Base-by-base conservation (phyloP, 345 rosid species). In the Eucalyptus microcorys region DNA sequence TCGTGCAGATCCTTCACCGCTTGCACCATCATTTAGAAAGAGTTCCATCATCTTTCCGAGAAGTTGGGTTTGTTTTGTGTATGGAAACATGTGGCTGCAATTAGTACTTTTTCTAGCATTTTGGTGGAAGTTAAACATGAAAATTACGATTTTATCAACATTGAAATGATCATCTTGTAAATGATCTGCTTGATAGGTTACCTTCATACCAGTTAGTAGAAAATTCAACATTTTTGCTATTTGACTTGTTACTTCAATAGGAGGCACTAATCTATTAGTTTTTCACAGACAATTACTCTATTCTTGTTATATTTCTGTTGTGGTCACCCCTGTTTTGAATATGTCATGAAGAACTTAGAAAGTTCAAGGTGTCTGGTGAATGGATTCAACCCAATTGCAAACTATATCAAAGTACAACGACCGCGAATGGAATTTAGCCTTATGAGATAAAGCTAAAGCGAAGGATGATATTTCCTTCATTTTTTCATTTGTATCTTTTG, bases 51-150 rank as follows among this genome's bases (percentile, higher is more conserved):
- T 9, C 61, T 24, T 55, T 55, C 61, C 30, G 0, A 55, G 61
- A 24, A 55, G 61, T 55, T 10, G 61, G 61, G 61, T 55, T 24
- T 24, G 61, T 24, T 55, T 55, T 55, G 30, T 24, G 61, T 55
- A 55, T 10, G 61, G 61, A 55, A 55, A 0, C 30, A 85, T 3
- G 81, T 90, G 88, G 87, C 90, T 49, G 79, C 52, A 86, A 86
- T 43, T 86, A 48, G 71, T 87, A 52, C 80, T 87, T 81, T 34
- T 88, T 88, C 76, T n/a, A n/a, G 76, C 21, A 15, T 64, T 64
- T 64, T 32, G 21, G 37, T 64, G 40, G 76, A 64, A 14, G 76
- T n/a, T 64, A 64, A n/a, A 1, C 21, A 55, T n/a, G 76, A 9
- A 64, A 52, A 52, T 52, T 52, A 21, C 1, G 10, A 52, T 52